Evolutionary conservation across 108 stramenopile species (phyloP), one percentile per base, ranked within the genome.

Genomic region (Stephanodiscus minutulus): DNA sequence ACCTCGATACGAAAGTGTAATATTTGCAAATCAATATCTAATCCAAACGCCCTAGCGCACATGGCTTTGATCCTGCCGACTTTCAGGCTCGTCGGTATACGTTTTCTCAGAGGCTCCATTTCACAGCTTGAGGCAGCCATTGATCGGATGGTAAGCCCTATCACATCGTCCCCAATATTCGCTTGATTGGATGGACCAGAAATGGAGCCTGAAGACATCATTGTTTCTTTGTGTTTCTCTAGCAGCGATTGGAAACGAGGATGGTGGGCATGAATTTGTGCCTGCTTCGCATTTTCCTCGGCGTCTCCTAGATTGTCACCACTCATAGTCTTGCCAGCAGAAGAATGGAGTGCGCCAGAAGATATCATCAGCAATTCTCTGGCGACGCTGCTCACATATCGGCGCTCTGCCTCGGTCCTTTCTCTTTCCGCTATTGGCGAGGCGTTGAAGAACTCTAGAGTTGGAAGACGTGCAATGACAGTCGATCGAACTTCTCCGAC

Each of bases 41-140:
- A 56, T 56, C 85, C 88, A 76, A 92, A 96, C 13, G 76, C 71
- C 53, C 90, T 71, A 9, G 86, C 79, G 70, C 91, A 92, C 72
- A 96, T 76, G 6, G 87, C 85, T 54, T 91, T 92, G 47, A 94
- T 71, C 57, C 91, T 84, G 10, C 90, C 91, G 54, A 96, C 87
- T 22, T 79, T 82, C 64, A 96, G 49, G 25, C 73, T 78, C 25
- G 79, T 64, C 0, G 95, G 95, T 1, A 96, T 61, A 22, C 90
- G 74, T 44, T 92, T 90, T 20, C 76, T 50, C 24, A 96, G 36
- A 4, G 93, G 91, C 66, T 91, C 89, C 70, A 85, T 74, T 22
- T 73, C 83, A 66, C 93, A 92, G 64, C 88, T 91, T 57, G 74
- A 63, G 15, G 87, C 81, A 22, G 90, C 87, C 89, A 91, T 85